A percentile compares a stretch with the other conserved stretches of the same genome.
Evolutionary conservation across 495 filamentous ascomycete species (phyloP).

Genomic region (Parathielavia hyrcaniae): DNA sequence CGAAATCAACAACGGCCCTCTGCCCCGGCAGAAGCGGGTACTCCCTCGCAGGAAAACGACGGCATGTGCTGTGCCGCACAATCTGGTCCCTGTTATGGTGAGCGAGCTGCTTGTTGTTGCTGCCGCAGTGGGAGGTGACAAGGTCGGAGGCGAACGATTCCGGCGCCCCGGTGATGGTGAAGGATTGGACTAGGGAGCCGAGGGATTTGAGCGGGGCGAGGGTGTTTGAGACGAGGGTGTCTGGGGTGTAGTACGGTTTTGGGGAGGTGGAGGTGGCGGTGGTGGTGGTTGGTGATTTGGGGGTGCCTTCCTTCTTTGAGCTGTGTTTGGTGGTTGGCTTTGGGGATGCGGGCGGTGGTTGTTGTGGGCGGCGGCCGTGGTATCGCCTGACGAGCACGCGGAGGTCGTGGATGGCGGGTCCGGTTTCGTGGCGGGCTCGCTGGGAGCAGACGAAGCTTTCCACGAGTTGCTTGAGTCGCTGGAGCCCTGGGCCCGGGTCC

Average conservation of each 20-base stretch:
- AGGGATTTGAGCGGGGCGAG: constrained; percentile 26
- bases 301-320: constrained; percentile 4
- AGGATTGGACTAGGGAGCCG: constrained; percentile 15
- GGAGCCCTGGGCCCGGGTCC: constrained; percentile 10
- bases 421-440: constrained; percentile 8
- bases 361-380: constrained; percentile 22
- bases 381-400: constrained; percentile 28
- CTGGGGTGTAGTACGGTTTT: constrained; percentile 17
- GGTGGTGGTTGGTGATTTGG: not conserved
- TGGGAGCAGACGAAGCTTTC: constrained; percentile 21
- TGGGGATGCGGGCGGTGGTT: not conserved
- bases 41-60: not conserved
- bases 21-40: constrained; percentile 4
- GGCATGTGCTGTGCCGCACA: not conserved
- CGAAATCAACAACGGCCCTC: not conserved
- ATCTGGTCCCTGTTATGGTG: not conserved
- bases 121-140: not conserved
- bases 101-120: not conserved
- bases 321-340: not conserved
- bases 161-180: constrained; percentile 25
- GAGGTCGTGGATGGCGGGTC: constrained; percentile 19
- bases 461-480: constrained; percentile 10
- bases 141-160: constrained; percentile 17
- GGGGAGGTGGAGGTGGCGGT: not conserved
- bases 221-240: constrained; percentile 16